Base-by-base conservation (phyloP, 345 rosid species). In the Noccaea bulbosa region DNA sequence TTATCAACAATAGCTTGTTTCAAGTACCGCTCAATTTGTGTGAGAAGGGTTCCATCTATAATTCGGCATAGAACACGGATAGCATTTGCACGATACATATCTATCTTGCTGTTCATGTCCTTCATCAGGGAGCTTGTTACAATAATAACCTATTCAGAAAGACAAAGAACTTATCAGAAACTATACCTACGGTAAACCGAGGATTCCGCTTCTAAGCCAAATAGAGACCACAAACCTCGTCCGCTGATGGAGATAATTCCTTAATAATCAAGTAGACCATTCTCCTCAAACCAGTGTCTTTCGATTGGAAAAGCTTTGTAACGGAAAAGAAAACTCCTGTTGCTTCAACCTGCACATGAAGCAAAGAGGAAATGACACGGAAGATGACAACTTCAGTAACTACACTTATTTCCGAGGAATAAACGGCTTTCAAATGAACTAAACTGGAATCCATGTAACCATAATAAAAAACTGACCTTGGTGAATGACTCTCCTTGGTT, bases 1-100 rank as follows among this genome's bases (percentile, higher is more conserved):
- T 94, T 91, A 83, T 94, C 99, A 70, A 94, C 99, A 70, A 94
- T 91, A 58, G 99, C 98, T 86, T 94, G 98, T 80, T 94, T 94
- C 83, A 94, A 80, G 78, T 89, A 94, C 44, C 99, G 87, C 76
- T 94, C 99, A 35, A 91, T 89, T 69, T 94, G 99, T 61, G 96
- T 82, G 10, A 94, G 87, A 70, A 94, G 95, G 54, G 93, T 84
- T 79, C 99, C 98, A 48, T 94, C 99, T 32, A 87, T 91, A 35
- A 94, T 94, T 49, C 81, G 92, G 71, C 99, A 94, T 70, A 94
- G 93, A 73, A 94, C 97, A 74, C 98, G 93, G 48, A 94, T 94
- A 62, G 98, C 98, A 84, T 94, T 94, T 53, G 98, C 98, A 57
- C 96, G 88, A 69, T 91, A 94, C 97, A 88, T 91, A 76, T 94